These are phyloP conservation scores for Coffea canephora DNA, from an alignment of 257 asterid genomes.

Conservation along the genomic window DNA sequence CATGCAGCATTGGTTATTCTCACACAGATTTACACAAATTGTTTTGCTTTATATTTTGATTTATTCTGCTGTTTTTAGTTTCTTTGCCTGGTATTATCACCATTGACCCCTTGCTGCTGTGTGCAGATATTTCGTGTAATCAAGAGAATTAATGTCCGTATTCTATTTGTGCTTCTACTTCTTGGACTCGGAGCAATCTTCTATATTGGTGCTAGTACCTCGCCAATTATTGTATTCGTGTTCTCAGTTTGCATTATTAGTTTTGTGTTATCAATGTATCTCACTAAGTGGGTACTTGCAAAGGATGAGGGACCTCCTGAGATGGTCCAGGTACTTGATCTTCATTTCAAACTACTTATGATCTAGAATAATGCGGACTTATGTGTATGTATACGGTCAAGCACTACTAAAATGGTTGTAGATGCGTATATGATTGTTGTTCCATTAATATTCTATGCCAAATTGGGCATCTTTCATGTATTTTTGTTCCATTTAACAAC, in stretches of 20 bases:
- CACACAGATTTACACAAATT: neutral
- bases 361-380: neutral
- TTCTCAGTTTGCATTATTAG: slow-evolving; percentile 86
- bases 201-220: slow-evolving; percentile 88
- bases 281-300: slow-evolving; percentile 85
- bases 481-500: neutral
- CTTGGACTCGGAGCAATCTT: slow-evolving; percentile 67
- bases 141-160: slow-evolving; percentile 77
- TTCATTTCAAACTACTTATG: neutral
- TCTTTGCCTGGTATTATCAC: neutral
- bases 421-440: neutral
- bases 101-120: slow-evolving; percentile 19
- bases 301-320: slow-evolving; percentile 99
- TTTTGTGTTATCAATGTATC: slow-evolving; percentile 71
- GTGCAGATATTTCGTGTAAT: slow-evolving; percentile 81
- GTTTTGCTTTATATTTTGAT: neutral
- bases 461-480: neutral
- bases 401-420: neutral
- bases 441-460: neutral
- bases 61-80: neutral
- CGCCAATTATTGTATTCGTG: slow-evolving; percentile 86
- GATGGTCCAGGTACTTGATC: slow-evolving; percentile 75
- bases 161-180: slow-evolving; percentile 69
- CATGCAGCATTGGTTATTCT: neutral
- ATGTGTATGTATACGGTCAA: neutral